Base-by-base conservation (phyloP, 306 rosid genomes). In the Inga leiocalycina region DNA sequence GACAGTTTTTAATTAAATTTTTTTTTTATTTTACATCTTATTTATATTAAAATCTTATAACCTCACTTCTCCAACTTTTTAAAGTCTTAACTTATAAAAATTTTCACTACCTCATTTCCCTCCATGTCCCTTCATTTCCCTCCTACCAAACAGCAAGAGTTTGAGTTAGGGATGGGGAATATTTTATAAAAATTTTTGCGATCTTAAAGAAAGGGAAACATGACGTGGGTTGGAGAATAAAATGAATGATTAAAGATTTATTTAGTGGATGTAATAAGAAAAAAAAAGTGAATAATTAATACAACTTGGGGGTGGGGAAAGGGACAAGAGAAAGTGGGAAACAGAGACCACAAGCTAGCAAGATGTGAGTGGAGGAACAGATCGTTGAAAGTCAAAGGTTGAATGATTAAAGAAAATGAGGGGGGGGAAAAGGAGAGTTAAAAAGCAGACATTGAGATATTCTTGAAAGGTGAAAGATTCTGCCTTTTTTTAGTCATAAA, bases 391-490 rank as follows among this genome's bases (percentile, higher is more conserved):
- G 73, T 71, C 79, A 72, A 19, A 17, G 27, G 51, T 81, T 65
- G 48, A 30, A 52, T 76, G 49, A 66, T 54, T 30, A 75, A 67
- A 41, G 27, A 76, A 69, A 54, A 52, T 27, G 74, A 62, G 10
- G 6, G 27, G 27, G 4, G 7, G 17, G 16, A 8, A 19, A 17
- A 16, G 14, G 27, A 16, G 14, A 27, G 73, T 20, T 49, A 27
- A 45, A 57, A 81, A 74, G 74, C 76, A 65, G 76, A 66, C 56
- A 45, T 32, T 14, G 22, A 34, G 51, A 56, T 39, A 5, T 34
- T 56, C 52, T 76, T n/a, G 51, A 56, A 76, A 37, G 51, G 48
- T 15, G 37, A 35, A 12, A 76, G 81, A 82, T 76, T 82, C 85
- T n/a, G 15, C 35, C 32, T 75, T 12, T 35, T 51, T 62, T 11